Evolutionary conservation across 371 early-diverging fungal species (phyloP).

Genomic region (Lichtheimia ramosa): DNA sequence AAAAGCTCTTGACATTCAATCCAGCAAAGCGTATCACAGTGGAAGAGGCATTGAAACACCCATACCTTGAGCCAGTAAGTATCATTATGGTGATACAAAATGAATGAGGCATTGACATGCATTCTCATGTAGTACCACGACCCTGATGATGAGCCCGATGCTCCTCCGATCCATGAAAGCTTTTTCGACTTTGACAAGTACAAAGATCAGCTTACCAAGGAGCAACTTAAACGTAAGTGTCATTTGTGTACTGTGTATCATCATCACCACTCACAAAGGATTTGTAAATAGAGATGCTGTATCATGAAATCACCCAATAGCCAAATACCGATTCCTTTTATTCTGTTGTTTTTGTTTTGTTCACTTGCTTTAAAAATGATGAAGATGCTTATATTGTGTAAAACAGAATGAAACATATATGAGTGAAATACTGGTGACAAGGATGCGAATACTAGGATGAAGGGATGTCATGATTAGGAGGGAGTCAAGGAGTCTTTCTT

Average conservation of each 20-base stretch:
- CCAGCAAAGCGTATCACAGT: constrained; percentile 93
- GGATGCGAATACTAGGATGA: not conserved
- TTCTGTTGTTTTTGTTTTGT: too few relatives aligned
- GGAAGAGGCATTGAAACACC: constrained; percentile 89
- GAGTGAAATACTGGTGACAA: too few relatives aligned
- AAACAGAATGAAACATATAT: too few relatives aligned
- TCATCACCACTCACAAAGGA: not conserved
- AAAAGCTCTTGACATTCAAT: constrained; percentile 91
- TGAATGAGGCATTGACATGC: not conserved
- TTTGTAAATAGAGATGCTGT: constrained; percentile 35
- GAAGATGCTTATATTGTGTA: too few relatives aligned
- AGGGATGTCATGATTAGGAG: not conserved
- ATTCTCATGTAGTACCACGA: constrained; percentile 69
- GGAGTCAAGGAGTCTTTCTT: constrained; percentile 8
- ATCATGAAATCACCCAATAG: constrained; percentile 44
- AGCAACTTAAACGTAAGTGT: constrained; percentile 74
- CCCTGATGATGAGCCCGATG: constrained; percentile 80
- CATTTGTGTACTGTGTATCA: not conserved
- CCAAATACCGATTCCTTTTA: too few relatives aligned
- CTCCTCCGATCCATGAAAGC: constrained; percentile 75
- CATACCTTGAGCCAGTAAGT: constrained; percentile 77
- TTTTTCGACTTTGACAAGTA: constrained; percentile 90
- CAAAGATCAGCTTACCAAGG: constrained; percentile 82
- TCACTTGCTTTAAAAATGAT: too few relatives aligned
- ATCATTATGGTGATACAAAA: not conserved